Evolutionary conservation across 768 basidiomycete genomes (phyloP), one percentile per base, ranked within the genome.

Genomic region (Amanita phalloides): DNA sequence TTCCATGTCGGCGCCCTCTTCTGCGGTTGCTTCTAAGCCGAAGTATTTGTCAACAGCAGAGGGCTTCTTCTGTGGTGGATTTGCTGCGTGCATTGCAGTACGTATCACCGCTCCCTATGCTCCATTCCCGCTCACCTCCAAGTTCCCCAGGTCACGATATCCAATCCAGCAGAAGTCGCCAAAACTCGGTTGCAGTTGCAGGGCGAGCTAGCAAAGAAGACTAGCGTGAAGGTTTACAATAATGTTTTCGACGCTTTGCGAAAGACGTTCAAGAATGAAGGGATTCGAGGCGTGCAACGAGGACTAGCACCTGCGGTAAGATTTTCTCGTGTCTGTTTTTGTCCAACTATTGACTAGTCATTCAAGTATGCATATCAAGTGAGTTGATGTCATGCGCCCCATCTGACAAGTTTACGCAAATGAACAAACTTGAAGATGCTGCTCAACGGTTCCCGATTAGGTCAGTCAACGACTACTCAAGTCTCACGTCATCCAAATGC

Each of bases 131-230:
- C 26, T 48, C 33, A 11, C 57, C 25, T 35, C 47, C 42, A 17
- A 17, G 17, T 21, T 53, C 7, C 20, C 13, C 30, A 90, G 87
- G 86, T 90, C 45, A 87, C 87, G 6, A 68, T 89, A 50, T 87
- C 86, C 4, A 89, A 89, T 57, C 82, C 84, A 10, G 83, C 82
- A 4, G 85, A 86, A 58, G 90, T 93, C 20, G 87, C 89, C 42
- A 98, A 98, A 69, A 98, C 96, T 38, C 85, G 95, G 51, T 69
- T 99, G 47, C 96, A 99, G 65, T 77, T 99, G 23, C 93, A 98
- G 62, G 96, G 95, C 23, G 96, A 98, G 66, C 79, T 99, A 9
- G 81, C 87, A 32, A 91, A 86, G 61, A 75, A 68, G 6, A 81
- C 84, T 7, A 75, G 74, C 13, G 64, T 68, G 57, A 88, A 81